Base-by-base conservation (phyloP, 768 basidiomycete species). In the Termitomyces sp. region DNA sequence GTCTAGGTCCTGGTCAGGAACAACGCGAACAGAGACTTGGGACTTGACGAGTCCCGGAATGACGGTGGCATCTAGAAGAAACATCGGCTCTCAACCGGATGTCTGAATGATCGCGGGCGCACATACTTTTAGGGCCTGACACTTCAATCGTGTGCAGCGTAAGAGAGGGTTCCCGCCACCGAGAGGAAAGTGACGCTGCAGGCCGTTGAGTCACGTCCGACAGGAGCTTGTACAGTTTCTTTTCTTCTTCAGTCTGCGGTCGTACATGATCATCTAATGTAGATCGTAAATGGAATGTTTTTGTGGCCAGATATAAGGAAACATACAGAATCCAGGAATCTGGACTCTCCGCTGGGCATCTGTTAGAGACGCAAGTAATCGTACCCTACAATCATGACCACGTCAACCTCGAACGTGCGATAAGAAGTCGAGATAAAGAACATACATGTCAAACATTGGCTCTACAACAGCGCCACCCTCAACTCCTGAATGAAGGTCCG, bases 371-470 rank as follows among this genome's bases (percentile, higher is more conserved):
- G 86, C 83, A 13, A 98, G 79, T 2, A 98, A 74, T 44, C 85
- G 84, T 28, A 96, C 79, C 88, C 91, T 93, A 63, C 18, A 33
- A 40, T 23, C 23, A 59, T 32, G n/a, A 44, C 33, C 23, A 44
- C 50, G 23, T 44, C 5, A 46, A 44, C 10, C 18, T 41, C 5
- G 30, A 7, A 53, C 26, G 18, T 32, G 32, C 18, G 13, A 47
- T 16, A 13, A 40, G 8, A 47, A 18, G 10, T 4, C 1, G 23
- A 44, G 9, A 5, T 14, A 28, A 23, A 56, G 18, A 30, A 67
- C 82, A 57, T 66, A 92, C 91, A 98, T 93, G 67, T 98, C 97
- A 51, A 87, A 77, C 90, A 98, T 93, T 0, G 97, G 95, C 72
- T 99, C 97, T 3, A 76, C 75, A 2, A 86, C 81, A 1, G 85